Conservation (phyloP, 441 rosid species). For the Populus hybrid region DNA sequence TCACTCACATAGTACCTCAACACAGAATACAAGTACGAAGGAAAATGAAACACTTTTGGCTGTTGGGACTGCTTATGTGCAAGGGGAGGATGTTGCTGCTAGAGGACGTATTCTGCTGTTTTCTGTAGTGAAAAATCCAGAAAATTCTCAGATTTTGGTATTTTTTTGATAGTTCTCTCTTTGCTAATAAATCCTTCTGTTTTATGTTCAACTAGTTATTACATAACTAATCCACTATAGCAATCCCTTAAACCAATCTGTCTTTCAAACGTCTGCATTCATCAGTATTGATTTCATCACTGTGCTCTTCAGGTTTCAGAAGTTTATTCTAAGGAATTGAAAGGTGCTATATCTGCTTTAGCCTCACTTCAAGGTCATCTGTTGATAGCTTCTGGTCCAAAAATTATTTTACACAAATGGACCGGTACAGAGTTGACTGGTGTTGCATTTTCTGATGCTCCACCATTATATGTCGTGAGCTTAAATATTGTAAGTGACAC, state of each 20-base stretch:
- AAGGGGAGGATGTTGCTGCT: conserved; percentile 99
- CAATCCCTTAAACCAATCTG: background rate
- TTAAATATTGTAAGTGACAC: conserved; percentile 78
- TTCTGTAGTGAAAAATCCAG: conserved; percentile 65
- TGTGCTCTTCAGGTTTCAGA: conserved; percentile 65
- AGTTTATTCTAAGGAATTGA: conserved; percentile 95
- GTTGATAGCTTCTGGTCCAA: conserved; percentile 97
- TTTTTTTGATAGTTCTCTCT: conserved; percentile 14
- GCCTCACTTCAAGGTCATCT: conserved; percentile 99
- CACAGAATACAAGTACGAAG: conserved; percentile 76
- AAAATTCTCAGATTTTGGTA: conserved; percentile 73
- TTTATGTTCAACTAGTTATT: background rate
- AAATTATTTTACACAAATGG: conserved; percentile 93
- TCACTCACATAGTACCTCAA: conserved; percentile 25
- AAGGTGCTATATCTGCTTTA: conserved; percentile 98
- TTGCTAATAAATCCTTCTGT: background rate
- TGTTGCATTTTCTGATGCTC: conserved; percentile 92
- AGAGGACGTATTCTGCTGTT: conserved; percentile 93
- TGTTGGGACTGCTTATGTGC: conserved; percentile 95
- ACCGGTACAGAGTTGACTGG: conserved; percentile 86
- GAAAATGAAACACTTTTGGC: conserved; percentile 93
- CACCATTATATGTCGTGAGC: conserved; percentile 96
- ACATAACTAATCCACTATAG: background rate
- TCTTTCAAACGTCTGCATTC: background rate
- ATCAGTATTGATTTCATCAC: conserved; percentile 6